These are phyloP conservation scores for Boletellus sp. DNA, from an alignment of 1,284 basidiomycete genomes.

Conservation along the genomic window DNA sequence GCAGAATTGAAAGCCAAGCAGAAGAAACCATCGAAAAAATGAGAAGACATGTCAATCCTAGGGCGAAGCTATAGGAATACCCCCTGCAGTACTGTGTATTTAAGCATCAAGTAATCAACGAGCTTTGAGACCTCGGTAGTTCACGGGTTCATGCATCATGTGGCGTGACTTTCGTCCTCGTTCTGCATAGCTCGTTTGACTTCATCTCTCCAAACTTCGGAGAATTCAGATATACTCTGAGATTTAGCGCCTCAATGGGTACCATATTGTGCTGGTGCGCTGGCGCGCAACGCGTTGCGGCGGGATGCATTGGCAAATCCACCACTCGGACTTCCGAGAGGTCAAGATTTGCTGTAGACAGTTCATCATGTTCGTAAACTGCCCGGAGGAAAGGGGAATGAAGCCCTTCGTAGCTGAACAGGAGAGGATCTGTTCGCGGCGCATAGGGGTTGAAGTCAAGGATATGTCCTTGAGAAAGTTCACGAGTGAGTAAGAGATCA, in stretches of 20 bases:
- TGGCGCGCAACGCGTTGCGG: slow-evolving; percentile 63
- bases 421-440: slow-evolving; percentile 78
- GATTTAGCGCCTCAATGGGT: slow-evolving; percentile 79
- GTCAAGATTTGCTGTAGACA: background rate
- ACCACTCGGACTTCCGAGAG: slow-evolving; percentile 66
- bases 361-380: background rate
- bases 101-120: background rate
- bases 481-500: slow-evolving; percentile 84
- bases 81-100: background rate
- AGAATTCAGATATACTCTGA: slow-evolving; percentile 74
- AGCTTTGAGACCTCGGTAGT: background rate
- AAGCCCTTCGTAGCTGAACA: slow-evolving; percentile 85
- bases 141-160: background rate
- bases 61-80: slow-evolving; percentile 44
- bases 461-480: slow-evolving; percentile 71
- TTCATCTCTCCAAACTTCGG: slow-evolving; percentile 60
- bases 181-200: slow-evolving; percentile 43
- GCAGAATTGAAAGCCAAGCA: slow-evolving; percentile 74
- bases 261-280: slow-evolving; percentile 88
- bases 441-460: slow-evolving; percentile 92
- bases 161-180: slow-evolving; percentile 2
- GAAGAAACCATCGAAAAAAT: slow-evolving; percentile 66
- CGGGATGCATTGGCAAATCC: slow-evolving; percentile 67
- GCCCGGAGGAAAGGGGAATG: slow-evolving; percentile 35
- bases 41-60: slow-evolving; percentile 36